Percentiles rank a stretch among this genome's conserved stretches.
Evolutionary conservation across 805 yeast genomes (phyloP).

Genomic region (Kodamaea restingae): DNA sequence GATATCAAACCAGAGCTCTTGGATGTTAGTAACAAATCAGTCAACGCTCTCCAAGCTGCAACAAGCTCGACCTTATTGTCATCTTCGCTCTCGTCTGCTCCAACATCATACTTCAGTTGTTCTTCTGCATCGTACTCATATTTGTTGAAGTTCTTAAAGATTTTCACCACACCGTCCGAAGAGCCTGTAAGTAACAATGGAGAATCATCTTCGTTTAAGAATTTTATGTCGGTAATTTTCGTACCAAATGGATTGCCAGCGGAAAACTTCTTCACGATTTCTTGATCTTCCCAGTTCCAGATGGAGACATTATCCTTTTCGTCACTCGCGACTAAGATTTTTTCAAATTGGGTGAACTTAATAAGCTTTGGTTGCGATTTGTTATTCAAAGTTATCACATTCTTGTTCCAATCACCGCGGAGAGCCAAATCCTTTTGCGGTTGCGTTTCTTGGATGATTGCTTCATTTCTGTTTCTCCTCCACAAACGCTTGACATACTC

Average conservation of each 20-base stretch:
- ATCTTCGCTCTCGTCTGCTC: constrained; percentile 19
- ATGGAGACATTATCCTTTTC: constrained; percentile 79
- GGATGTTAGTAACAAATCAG: constrained; percentile 77
- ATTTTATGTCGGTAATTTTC: constrained; percentile 78
- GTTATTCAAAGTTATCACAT: constrained; percentile 57
- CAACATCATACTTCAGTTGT: constrained; percentile 5
- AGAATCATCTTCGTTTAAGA: constrained; percentile 87
- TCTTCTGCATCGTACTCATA: constrained; percentile 12
- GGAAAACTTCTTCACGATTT: constrained; percentile 63
- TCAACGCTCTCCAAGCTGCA: constrained; percentile 89
- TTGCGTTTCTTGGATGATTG: constrained; percentile 83
- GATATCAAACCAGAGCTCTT: constrained; percentile 78
- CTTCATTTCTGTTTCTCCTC: constrained; percentile 87
- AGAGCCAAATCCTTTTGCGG: constrained; percentile 80
- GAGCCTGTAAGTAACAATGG: constrained; percentile 85
- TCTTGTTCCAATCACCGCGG: constrained; percentile 80
- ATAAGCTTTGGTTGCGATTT: constrained; percentile 75
- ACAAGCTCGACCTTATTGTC: constrained; percentile 49
- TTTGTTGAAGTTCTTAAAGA: constrained; percentile 73
- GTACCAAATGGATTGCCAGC: constrained; percentile 87
- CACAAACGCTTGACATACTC: constrained; percentile 79
- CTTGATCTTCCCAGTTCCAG: constrained; percentile 78
- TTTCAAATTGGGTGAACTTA: constrained; percentile 87
- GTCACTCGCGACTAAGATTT: constrained; percentile 72
- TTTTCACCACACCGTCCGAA: constrained; percentile 88